These are phyloP conservation scores for Neurospora sp. DNA, from an alignment of 495 filamentous ascomycete species.

Conservation along the genomic window DNA sequence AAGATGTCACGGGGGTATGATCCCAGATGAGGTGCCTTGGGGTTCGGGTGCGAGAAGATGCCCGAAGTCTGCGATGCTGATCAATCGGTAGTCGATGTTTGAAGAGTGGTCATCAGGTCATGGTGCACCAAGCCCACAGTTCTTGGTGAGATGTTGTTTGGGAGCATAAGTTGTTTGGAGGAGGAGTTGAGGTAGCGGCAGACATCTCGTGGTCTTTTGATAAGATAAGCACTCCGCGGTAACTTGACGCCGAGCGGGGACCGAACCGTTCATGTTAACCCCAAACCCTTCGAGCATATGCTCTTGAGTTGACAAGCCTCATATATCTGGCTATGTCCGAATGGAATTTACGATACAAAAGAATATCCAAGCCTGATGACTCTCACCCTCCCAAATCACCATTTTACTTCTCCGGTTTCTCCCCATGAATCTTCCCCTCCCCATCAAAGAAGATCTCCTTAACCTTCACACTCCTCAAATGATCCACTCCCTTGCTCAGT, in stretches of 20 bases:
- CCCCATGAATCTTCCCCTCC: conserved; percentile 45
- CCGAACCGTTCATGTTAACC: not conserved
- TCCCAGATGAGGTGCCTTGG: not conserved
- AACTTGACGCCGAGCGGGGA: not conserved
- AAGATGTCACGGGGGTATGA: not conserved
- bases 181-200: not conserved
- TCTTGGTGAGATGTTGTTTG: not conserved
- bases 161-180: not conserved
- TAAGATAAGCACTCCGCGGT: not conserved
- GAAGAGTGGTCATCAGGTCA: too few relatives aligned
- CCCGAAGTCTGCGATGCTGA: not conserved
- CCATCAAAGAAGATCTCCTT: conserved; percentile 61
- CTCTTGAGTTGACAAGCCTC: not conserved
- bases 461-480: conserved; percentile 59
- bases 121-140: too few relatives aligned
- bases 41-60: not conserved
- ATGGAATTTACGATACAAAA: not conserved
- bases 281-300: not conserved
- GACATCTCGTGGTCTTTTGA: too few relatives aligned
- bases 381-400: not conserved
- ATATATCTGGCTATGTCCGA: not conserved
- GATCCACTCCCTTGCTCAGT: conserved; percentile 49
- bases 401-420: conserved; percentile 16
- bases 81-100: not conserved
- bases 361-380: not conserved